These are phyloP conservation scores for Trichosanthes cucumerina DNA, from an alignment of 306 rosid species.

Conservation along the genomic window DNA sequence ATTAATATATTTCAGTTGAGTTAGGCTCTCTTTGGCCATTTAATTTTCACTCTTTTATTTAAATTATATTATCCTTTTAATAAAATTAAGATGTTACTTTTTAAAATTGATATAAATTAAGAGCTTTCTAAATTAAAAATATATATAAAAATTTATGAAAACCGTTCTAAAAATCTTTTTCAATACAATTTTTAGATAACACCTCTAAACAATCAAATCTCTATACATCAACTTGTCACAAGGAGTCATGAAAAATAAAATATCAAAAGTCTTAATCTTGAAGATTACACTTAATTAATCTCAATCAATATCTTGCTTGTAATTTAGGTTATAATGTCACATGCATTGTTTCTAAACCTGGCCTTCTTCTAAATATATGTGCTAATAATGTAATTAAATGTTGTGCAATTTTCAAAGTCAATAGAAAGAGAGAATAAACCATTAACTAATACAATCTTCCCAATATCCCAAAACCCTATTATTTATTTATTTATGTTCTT, in stretches of 20 bases:
- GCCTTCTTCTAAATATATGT: neutral
- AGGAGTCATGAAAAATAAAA: neutral
- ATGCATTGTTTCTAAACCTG: slow-evolving; percentile 1
- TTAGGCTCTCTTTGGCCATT: too few species aligned
- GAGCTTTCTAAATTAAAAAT: too few species aligned
- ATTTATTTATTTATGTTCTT: neutral
- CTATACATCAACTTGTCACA: neutral
- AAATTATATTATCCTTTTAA: too few species aligned
- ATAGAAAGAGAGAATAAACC: neutral
- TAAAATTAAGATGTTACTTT: too few species aligned
- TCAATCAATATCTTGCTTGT: neutral
- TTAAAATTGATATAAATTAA: too few species aligned
- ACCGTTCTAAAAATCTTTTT: neutral
- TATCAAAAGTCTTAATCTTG: neutral
- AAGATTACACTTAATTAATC: neutral
- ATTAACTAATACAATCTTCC: neutral
- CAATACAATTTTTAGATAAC: neutral
- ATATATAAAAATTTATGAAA: too few species aligned
- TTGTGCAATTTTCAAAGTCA: neutral
- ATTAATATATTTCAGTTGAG: too few species aligned
- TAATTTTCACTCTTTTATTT: too few species aligned
- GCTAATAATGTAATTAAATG: neutral
- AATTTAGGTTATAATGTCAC: neutral
- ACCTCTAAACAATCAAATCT: neutral
- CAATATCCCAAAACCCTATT: neutral